Conservation (phyloP, 2,329 filamentous ascomycete species). For the Nakataea oryzae region DNA sequence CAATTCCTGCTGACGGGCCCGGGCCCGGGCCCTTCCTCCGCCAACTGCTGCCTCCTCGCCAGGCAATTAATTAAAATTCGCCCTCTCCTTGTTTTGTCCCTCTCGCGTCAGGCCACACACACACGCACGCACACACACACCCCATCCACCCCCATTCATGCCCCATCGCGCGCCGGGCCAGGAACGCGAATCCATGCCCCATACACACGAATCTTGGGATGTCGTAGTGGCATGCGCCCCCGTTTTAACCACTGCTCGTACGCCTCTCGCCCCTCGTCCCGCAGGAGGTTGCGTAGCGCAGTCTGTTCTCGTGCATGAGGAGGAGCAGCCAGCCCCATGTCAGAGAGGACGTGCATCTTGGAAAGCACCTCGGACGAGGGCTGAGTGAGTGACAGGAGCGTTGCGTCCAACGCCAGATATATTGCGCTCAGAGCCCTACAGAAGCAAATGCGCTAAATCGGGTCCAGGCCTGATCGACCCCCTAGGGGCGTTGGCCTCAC, state of each 20-base stretch:
- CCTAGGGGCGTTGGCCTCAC: not conserved
- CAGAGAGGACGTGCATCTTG: not conserved
- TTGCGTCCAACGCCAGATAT: no score
- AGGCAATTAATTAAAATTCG: not conserved
- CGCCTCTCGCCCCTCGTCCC: not conserved
- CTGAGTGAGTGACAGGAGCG: no score
- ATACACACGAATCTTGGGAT: not conserved
- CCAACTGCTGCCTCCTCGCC: not conserved
- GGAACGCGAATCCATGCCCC: not conserved
- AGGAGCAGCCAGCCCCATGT: no score
- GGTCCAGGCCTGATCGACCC: no score
- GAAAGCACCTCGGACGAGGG: no score
- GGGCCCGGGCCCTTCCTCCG: no score
- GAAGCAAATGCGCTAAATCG: not conserved
- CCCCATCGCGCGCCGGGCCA: not conserved
- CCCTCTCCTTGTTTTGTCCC: not conserved
- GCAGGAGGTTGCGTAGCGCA: no score
- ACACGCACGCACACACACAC: no score
- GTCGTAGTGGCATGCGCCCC: not conserved
- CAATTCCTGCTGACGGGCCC: no score
- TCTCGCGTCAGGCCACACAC: no score
- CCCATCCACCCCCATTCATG: no score
- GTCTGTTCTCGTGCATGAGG: not conserved
- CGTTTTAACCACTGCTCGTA: not conserved
- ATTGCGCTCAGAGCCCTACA: no score